phyloP scores from a whole-genome alignment of 2,329 filamentous ascomycete species.

The Blastomyces gilchristii region DNA sequence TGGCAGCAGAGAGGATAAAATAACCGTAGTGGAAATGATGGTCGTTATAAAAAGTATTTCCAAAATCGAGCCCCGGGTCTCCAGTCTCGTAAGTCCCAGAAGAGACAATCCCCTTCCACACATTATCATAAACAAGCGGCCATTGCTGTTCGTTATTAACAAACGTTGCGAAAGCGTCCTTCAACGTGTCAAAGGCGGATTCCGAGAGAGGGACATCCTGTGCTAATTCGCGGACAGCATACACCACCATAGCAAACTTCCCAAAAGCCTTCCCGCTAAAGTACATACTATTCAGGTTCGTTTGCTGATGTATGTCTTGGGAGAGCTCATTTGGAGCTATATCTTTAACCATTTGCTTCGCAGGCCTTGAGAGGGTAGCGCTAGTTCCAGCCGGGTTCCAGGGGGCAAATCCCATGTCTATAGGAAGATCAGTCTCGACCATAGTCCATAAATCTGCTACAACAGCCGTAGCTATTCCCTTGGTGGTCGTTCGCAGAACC shows the following conservation, averaged over 20 bases:
- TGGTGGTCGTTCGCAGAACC: conserved; percentile 68
- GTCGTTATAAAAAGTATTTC: conserved; percentile 67
- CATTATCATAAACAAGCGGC: conserved; percentile 45
- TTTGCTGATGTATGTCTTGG: conserved; percentile 63
- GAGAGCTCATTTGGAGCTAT: conserved; percentile 62
- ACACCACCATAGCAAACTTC: conserved; percentile 63
- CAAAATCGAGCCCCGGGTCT: conserved; percentile 68
- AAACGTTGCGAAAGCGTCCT: conserved; percentile 57
- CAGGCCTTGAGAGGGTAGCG: conserved; percentile 35
- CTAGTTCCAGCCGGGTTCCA: conserved; percentile 51
- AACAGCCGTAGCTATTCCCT: conserved; percentile 66
- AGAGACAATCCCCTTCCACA: conserved; percentile 74
- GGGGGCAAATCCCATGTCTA: conserved; percentile 65
- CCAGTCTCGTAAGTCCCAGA: conserved; percentile 60
- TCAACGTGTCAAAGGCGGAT: conserved; percentile 51
- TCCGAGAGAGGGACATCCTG: conserved; percentile 48
- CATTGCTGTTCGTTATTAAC: conserved; percentile 56
- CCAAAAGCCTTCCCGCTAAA: conserved; percentile 78
- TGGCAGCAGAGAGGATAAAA: conserved; percentile 74
- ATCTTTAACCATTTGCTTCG: conserved; percentile 49
- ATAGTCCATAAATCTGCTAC: conserved; percentile 67
- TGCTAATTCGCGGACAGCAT: conserved; percentile 54
- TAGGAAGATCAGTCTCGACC: conserved; percentile 61
- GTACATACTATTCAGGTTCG: conserved; percentile 78
- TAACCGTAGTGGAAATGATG: conserved; percentile 65